Evolutionary conservation across 495 filamentous ascomycete genomes (phyloP).

Genomic region (Pseudoneurospora amorphoporcata): DNA sequence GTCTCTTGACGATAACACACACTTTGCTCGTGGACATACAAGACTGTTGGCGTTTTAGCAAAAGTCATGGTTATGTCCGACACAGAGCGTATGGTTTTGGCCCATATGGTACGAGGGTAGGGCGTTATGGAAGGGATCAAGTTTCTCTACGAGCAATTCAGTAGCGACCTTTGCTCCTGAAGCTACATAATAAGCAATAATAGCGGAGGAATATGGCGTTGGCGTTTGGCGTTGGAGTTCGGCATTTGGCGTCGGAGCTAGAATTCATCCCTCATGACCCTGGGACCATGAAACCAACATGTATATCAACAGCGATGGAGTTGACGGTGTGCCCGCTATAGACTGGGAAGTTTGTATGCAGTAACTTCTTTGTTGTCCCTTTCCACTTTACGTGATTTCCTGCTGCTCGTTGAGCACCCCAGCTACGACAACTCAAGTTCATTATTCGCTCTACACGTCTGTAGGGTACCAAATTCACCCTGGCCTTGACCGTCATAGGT

Average conservation of each 20-base stretch:
- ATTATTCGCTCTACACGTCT: background rate
- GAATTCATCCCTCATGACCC: background rate
- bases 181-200: background rate
- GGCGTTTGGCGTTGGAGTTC: background rate
- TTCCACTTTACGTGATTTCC: background rate
- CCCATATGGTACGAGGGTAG: slow-evolving; percentile 20
- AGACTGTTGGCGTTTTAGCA: slow-evolving; percentile 61
- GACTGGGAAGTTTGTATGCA: no score
- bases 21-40: slow-evolving; percentile 19
- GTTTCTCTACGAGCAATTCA: background rate
- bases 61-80: slow-evolving; percentile 39
- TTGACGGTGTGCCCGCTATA: background rate
- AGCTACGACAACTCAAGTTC: background rate
- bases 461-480: background rate
- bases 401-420: background rate
- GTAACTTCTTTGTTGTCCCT: background rate
- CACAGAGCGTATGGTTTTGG: slow-evolving; percentile 44
- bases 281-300: background rate
- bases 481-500: no score
- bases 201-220: background rate
- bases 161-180: background rate
- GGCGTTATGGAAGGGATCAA: background rate
- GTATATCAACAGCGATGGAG: background rate
- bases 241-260: background rate
- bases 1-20: slow-evolving; percentile 51